Evolutionary conservation across 1,139 yeast species (phyloP).

Genomic region (Sugiyamaella grinbergsii): DNA sequence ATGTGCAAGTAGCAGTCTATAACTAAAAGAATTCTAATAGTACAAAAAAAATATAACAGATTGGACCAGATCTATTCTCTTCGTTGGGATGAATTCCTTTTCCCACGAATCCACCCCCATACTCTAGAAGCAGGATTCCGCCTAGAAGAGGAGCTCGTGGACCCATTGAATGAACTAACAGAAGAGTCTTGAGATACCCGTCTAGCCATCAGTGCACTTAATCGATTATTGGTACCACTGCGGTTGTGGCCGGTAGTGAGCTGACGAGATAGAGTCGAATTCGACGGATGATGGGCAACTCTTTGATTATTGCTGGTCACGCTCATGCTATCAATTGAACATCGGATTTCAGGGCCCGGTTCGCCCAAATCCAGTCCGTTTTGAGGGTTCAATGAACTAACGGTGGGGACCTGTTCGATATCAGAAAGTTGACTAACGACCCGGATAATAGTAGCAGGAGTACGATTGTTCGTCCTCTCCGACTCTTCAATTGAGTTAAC

Average conservation of each 20-base stretch:
- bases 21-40: background rate
- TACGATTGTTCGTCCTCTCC: background rate
- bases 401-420: slow-evolving; percentile 18
- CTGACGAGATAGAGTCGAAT: slow-evolving; percentile 11
- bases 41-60: too few species aligned
- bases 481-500: slow-evolving; percentile 3
- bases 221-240: slow-evolving; percentile 4
- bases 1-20: slow-evolving; percentile 1
- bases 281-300: background rate
- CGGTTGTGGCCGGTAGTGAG: background rate
- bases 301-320: slow-evolving; percentile 3
- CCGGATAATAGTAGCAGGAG: slow-evolving; percentile 15
- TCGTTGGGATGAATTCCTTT: slow-evolving; percentile 7
- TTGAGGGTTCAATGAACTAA: slow-evolving; percentile 4
- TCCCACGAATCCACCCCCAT: slow-evolving; percentile 34
- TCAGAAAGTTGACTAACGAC: slow-evolving; percentile 17
- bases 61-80: too few species aligned
- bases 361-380: slow-evolving; percentile 34
- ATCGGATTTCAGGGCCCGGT: slow-evolving; percentile 38
- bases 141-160: slow-evolving; percentile 1
- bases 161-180: slow-evolving; percentile 1
- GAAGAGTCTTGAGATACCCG: slow-evolving; percentile 20
- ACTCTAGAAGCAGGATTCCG: slow-evolving; percentile 26
- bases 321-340: slow-evolving; percentile 23
- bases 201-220: slow-evolving; percentile 15